Percentiles rank a stretch among this genome's conserved stretches.
Evolutionary conservation across 2,329 filamentous ascomycete genomes (phyloP).

Genomic region (Apiospora hydei): DNA sequence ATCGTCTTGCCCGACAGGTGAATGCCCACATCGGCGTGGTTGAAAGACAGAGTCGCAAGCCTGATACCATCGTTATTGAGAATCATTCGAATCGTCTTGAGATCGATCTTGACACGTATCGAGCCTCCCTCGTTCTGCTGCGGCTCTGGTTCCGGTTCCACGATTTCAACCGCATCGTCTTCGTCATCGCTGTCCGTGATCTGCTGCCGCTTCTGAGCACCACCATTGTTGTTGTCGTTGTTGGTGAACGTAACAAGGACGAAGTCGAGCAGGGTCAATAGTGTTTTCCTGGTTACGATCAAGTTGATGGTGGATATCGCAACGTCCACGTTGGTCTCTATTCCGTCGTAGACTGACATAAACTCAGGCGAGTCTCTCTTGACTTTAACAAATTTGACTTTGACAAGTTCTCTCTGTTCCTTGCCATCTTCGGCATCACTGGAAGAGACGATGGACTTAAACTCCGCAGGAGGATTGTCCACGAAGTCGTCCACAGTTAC

Average conservation of each 20-base stretch:
- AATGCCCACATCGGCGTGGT: slow-evolving; percentile 89
- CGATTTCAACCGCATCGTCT: slow-evolving; percentile 48
- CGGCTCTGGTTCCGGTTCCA: slow-evolving; percentile 45
- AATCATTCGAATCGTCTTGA: slow-evolving; percentile 93
- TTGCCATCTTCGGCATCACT: slow-evolving; percentile 74
- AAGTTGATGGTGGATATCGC: slow-evolving; percentile 95
- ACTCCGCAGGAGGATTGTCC: slow-evolving; percentile 85
- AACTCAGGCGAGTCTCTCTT: slow-evolving; percentile 94
- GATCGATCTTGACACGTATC: slow-evolving; percentile 89
- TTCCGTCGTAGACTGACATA: slow-evolving; percentile 87
- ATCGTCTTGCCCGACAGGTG: slow-evolving; percentile 87
- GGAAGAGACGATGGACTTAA: slow-evolving; percentile 97
- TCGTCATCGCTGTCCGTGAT: slow-evolving; percentile 39
- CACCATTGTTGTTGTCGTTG: slow-evolving; percentile 45
- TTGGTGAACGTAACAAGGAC: slow-evolving; percentile 89
- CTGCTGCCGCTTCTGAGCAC: neutral
- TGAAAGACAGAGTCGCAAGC: slow-evolving; percentile 89
- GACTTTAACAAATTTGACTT: slow-evolving; percentile 88
- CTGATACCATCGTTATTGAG: slow-evolving; percentile 98
- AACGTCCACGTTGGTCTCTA: slow-evolving; percentile 91
- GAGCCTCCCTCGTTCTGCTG: slow-evolving; percentile 67
- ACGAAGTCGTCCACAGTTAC: slow-evolving; percentile 95
- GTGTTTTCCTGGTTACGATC: slow-evolving; percentile 89
- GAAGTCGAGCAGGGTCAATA: slow-evolving; percentile 93
- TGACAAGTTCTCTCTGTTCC: slow-evolving; percentile 81